phyloP scores from a whole-genome alignment of 2,329 filamentous ascomycete species.

The Nemania diffusa region DNA sequence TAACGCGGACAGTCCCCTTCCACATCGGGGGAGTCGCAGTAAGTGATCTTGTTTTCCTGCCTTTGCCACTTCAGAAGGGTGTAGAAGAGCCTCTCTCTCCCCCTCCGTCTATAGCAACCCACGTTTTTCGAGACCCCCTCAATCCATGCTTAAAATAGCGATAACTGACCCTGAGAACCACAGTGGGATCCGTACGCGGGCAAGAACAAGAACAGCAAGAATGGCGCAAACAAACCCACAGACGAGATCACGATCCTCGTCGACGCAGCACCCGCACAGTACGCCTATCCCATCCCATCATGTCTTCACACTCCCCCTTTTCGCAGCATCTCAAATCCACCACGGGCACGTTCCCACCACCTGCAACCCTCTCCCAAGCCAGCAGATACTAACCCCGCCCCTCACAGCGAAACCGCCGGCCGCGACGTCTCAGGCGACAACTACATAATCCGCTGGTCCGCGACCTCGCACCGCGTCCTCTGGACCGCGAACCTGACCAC shows the following conservation, averaged over 20 bases:
- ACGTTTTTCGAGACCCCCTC: no score
- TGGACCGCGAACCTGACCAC: constrained; percentile 51
- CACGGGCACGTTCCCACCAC: not conserved
- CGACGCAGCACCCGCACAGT: constrained; percentile 51
- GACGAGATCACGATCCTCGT: constrained; percentile 50
- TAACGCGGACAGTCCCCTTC: constrained; percentile 46
- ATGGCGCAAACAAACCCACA: not conserved
- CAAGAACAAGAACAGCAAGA: constrained; percentile 1
- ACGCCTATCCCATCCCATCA: not conserved
- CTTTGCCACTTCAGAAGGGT: not conserved
- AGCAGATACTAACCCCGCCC: not conserved
- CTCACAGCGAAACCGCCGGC: constrained; percentile 46
- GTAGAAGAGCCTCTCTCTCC: not conserved
- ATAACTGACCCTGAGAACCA: not conserved
- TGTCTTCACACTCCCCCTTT: not conserved
- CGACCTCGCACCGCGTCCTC: constrained; percentile 39
- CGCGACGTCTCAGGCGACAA: constrained; percentile 52
- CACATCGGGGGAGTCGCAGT: constrained; percentile 51
- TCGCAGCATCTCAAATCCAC: not conserved
- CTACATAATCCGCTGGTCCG: constrained; percentile 52
- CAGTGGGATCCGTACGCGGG: constrained; percentile 45
- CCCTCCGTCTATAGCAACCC: no score
- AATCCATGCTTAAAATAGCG: not conserved
- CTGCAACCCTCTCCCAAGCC: not conserved
- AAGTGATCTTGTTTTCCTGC: not conserved